Conservation (phyloP, 2,329 filamentous ascomycete species). For the Penicillium digitatum region DNA sequence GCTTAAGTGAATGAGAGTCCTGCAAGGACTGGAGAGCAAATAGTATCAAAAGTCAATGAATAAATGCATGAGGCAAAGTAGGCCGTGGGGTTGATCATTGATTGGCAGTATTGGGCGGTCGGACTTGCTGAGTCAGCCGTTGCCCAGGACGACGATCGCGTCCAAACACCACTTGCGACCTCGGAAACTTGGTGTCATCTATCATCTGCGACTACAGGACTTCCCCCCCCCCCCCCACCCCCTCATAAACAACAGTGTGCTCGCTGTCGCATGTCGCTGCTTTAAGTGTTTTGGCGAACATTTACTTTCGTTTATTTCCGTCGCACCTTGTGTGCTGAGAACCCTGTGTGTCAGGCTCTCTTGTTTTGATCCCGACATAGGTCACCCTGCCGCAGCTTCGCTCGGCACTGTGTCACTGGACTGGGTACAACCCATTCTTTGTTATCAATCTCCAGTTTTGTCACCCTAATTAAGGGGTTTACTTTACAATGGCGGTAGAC, state of each 20-base stretch:
- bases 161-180: slow-evolving; percentile 29
- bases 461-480: slow-evolving; percentile 10
- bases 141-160: slow-evolving; percentile 33
- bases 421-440: slow-evolving; percentile 15
- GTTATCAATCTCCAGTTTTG: slow-evolving; percentile 5
- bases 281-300: slow-evolving; percentile 11
- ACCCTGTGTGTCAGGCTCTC: slow-evolving; percentile 16
- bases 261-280: slow-evolving; percentile 17
- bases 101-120: slow-evolving; percentile 32
- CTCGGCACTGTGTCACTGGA: slow-evolving; percentile 15
- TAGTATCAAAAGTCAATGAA: slow-evolving; percentile 3
- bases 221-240: no score
- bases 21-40: slow-evolving; percentile 12
- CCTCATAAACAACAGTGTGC: slow-evolving; percentile 23
- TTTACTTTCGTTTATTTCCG: slow-evolving; percentile 20
- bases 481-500: slow-evolving; percentile 61
- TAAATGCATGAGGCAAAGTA: slow-evolving; percentile 5
- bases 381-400: slow-evolving; percentile 13
- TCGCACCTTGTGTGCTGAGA: slow-evolving; percentile 18
- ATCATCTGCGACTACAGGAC: slow-evolving; percentile 20
- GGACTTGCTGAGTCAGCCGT: slow-evolving; percentile 32
- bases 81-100: slow-evolving; percentile 24
- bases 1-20: slow-evolving; percentile 5
- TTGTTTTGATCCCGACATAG: slow-evolving; percentile 18
- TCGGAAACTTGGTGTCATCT: slow-evolving; percentile 22